Evolutionary conservation across 176 grass and related monocot genomes (phyloP).

Genomic region (Dendrocalamus sinicus): DNA sequence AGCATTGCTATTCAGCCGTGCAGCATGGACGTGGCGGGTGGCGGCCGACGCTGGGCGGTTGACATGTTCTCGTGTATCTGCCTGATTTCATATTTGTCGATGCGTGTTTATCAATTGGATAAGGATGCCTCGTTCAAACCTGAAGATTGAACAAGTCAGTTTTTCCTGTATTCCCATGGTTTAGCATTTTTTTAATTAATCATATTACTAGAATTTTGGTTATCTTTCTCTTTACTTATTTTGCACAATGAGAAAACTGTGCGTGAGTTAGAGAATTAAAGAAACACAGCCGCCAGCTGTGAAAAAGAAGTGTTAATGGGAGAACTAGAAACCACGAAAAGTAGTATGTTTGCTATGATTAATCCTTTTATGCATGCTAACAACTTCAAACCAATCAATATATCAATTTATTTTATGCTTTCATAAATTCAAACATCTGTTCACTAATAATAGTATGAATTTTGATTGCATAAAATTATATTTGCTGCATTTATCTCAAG

Average conservation of each 20-base stretch:
- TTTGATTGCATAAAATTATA: no score
- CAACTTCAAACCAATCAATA: conserved; percentile 18
- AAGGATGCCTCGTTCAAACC: conserved; percentile 32
- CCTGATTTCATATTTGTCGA: no score
- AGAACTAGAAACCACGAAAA: conserved; percentile 67
- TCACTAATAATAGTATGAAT: not conserved
- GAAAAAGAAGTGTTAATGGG: conserved; percentile 69
- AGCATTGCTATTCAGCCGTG: no score
- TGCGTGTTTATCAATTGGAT: no score
- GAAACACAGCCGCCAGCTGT: conserved; percentile 46
- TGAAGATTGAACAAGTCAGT: conserved; percentile 66
- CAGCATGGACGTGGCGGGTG: no score
- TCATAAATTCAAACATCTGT: not conserved
- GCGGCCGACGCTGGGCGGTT: no score
- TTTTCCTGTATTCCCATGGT: conserved; percentile 9
- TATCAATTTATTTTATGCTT: conserved; percentile 18
- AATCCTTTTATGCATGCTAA: not conserved
- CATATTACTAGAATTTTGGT: conserved; percentile 27
- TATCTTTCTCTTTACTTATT: not conserved
- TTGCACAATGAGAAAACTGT: conserved; percentile 73
- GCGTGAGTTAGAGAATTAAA: conserved; percentile 61
- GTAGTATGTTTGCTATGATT: conserved; percentile 44
- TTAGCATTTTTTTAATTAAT: conserved; percentile 26
- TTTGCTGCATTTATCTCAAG: no score
- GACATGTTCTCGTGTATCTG: no score